Conservation (phyloP, 306 rosid species). For the Echinosophora koreensis region DNA sequence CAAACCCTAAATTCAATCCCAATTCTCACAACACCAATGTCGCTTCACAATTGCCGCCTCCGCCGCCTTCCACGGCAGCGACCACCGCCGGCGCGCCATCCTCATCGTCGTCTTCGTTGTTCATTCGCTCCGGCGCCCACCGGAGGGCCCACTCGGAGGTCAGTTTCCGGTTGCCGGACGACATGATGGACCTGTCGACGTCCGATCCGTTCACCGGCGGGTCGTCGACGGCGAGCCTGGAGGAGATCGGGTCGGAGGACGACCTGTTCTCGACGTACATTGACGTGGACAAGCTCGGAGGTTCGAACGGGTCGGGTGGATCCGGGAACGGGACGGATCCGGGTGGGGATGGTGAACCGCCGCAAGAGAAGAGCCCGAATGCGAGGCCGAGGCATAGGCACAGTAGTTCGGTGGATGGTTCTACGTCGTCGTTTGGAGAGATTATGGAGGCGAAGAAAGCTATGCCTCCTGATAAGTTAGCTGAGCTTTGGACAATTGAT, state of each 20-base stretch:
- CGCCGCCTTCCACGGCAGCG: conserved; percentile 39
- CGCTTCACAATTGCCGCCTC: conserved; percentile 41
- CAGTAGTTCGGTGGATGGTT: conserved; percentile 77
- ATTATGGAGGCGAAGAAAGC: conserved; percentile 97
- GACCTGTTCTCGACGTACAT: conserved; percentile 92
- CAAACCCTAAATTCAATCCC: conserved; percentile 53
- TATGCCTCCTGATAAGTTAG: conserved; percentile 98
- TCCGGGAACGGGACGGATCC: conserved; percentile 49
- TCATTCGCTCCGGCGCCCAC: conserved; percentile 49
- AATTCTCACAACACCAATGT: conserved; percentile 41
- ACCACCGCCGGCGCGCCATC: conserved; percentile 31
- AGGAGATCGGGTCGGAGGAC: conserved; percentile 90
- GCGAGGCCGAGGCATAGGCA: conserved; percentile 72
- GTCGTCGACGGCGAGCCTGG: conserved; percentile 75
- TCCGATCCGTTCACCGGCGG: conserved; percentile 80
- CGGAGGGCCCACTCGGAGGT: conserved; percentile 85
- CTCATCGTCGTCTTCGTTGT: conserved; percentile 13
- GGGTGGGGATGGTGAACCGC: conserved; percentile 41
- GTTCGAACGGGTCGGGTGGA: conserved; percentile 29
- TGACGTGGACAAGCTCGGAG: conserved; percentile 82
- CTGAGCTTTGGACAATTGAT: conserved; percentile 91
- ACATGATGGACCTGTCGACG: conserved; percentile 75
- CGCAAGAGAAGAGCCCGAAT: conserved; percentile 54
- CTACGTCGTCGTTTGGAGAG: conserved; percentile 70
- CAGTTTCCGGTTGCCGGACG: conserved; percentile 74